phyloP scores from a whole-genome alignment of 2,329 filamentous ascomycete species.

The Verticillium nonalfalfae region DNA sequence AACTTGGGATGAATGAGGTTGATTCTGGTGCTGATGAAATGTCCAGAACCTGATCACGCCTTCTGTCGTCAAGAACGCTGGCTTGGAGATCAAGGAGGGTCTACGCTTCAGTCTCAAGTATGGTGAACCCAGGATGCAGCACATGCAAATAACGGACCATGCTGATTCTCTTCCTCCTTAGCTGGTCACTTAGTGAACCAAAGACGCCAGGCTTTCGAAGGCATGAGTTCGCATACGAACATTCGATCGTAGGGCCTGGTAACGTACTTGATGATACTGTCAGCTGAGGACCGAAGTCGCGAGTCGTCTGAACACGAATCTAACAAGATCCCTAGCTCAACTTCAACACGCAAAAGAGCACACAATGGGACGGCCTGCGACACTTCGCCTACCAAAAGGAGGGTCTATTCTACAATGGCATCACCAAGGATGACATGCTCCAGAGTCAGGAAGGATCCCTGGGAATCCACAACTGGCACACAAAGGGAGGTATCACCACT shows the following conservation, averaged over 20 bases:
- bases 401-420: constrained; percentile 22
- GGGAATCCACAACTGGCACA: constrained; percentile 18
- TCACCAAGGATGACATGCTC: constrained; percentile 33
- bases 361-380: constrained; percentile 28
- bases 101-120: constrained; percentile 2
- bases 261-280: neutral
- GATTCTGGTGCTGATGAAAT: neutral
- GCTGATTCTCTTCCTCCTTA: neutral
- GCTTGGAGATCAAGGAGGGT: neutral
- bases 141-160: neutral
- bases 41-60: neutral
- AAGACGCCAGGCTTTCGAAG: neutral
- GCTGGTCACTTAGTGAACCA: neutral
- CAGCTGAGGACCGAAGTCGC: too few relatives aligned
- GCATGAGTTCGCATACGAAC: neutral
- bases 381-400: constrained; percentile 29
- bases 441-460: constrained; percentile 14
- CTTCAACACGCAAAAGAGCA: constrained; percentile 28
- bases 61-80: neutral
- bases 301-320: neutral
- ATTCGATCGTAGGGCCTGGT: neutral
- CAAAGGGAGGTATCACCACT: constrained; percentile 34
- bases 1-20: neutral
- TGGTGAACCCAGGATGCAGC: neutral
- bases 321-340: constrained; percentile 5